phyloP scores from a whole-genome alignment of 2,329 filamentous ascomycete species.

The Alternaria brassicae region DNA sequence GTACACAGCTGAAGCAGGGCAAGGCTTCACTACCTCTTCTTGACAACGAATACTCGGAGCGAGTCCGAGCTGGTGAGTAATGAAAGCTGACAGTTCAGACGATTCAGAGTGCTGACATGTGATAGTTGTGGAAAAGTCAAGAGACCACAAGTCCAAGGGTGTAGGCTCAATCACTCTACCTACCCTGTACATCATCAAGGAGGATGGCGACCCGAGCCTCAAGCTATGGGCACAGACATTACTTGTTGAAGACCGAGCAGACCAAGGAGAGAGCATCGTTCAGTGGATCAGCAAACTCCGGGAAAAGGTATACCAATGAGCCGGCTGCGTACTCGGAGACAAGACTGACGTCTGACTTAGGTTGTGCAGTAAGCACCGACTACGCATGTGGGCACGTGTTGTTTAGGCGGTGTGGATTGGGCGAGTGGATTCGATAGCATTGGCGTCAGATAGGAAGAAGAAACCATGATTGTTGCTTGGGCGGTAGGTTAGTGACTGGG shows the following conservation, averaged over 20 bases:
- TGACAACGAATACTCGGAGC: slow-evolving; percentile 96
- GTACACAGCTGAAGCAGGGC: slow-evolving; percentile 84
- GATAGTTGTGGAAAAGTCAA: slow-evolving; percentile 88
- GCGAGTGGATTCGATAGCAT: not conserved
- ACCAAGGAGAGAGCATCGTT: slow-evolving; percentile 89
- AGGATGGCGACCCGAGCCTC: slow-evolving; percentile 93
- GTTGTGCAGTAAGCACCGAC: slow-evolving; percentile 45
- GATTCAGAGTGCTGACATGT: slow-evolving; percentile 8
- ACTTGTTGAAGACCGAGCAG: slow-evolving; percentile 91
- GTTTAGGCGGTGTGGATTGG: slow-evolving; percentile 4
- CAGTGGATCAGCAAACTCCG: slow-evolving; percentile 92
- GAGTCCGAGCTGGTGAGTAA: slow-evolving; percentile 65
- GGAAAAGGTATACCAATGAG: slow-evolving; percentile 78
- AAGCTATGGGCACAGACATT: slow-evolving; percentile 97
- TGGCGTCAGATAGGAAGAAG: slow-evolving; percentile 4
- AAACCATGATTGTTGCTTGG: not conserved
- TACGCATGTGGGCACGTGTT: slow-evolving; percentile 3
- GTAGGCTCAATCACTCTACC: slow-evolving; percentile 94
- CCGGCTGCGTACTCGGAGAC: slow-evolving; percentile 17
- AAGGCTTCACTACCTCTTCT: slow-evolving; percentile 87
- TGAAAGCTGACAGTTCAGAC: not conserved
- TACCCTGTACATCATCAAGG: slow-evolving; percentile 89
- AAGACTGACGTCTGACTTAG: slow-evolving; percentile 31
- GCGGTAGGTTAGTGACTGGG: not conserved
- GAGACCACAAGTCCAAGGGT: slow-evolving; percentile 83